Evolutionary conservation across 768 basidiomycete species (phyloP).

Genomic region (Favolaschia claudopus): DNA sequence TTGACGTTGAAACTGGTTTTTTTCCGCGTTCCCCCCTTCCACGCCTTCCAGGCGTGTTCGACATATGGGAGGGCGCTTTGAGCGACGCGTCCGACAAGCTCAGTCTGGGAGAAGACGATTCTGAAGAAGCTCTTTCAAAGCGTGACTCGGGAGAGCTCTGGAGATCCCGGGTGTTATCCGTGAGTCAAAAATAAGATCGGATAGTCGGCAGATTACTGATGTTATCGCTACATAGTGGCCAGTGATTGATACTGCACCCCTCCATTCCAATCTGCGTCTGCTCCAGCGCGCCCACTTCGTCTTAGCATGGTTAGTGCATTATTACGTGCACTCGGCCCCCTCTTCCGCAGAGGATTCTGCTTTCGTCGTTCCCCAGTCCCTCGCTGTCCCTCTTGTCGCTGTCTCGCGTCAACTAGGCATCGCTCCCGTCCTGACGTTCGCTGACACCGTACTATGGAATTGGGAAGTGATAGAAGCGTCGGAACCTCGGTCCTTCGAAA

Average conservation of each 20-base stretch:
- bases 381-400: slow-evolving; percentile 79
- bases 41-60: slow-evolving; percentile 59
- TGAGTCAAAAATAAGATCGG: slow-evolving; percentile 47
- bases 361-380: slow-evolving; percentile 72
- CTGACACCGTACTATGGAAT: slow-evolving; percentile 97
- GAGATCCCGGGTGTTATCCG: slow-evolving; percentile 68
- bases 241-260: slow-evolving; percentile 60
- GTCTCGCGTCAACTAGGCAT: slow-evolving; percentile 81
- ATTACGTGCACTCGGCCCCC: slow-evolving; percentile 87
- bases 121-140: slow-evolving; percentile 55
- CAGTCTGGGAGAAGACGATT: slow-evolving; percentile 63
- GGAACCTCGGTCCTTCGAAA: slow-evolving; percentile 68
- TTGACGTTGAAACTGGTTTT: slow-evolving; percentile 79
- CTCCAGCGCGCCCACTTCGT: slow-evolving; percentile 90
- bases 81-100: slow-evolving; percentile 60
- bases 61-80: slow-evolving; percentile 77
- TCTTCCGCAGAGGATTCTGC: slow-evolving; percentile 43
- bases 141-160: slow-evolving; percentile 69
- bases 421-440: slow-evolving; percentile 95
- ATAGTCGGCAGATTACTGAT: slow-evolving; percentile 1
- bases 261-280: slow-evolving; percentile 62
- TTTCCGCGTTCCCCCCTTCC: slow-evolving; percentile 74
- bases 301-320: slow-evolving; percentile 87
- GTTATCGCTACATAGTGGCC: slow-evolving; percentile 63
- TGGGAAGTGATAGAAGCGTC: slow-evolving; percentile 67